phyloP scores from a whole-genome alignment of 495 filamentous ascomycete species.

The Hyaloscypha finlandica region DNA sequence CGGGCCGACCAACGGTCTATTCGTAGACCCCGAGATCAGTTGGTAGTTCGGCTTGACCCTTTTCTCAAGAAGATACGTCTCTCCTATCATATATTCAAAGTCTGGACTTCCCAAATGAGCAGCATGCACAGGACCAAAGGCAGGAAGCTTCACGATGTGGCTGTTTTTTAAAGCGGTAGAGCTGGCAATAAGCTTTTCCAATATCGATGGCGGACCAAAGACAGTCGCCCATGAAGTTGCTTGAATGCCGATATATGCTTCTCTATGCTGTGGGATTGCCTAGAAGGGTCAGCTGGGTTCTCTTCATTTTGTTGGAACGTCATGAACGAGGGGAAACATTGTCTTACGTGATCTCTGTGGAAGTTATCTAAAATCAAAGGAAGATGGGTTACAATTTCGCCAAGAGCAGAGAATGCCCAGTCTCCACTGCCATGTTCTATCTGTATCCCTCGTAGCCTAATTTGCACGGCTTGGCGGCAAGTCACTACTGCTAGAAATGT shows the following conservation, averaged over 20 bases:
- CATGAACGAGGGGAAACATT: not conserved
- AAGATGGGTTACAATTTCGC: not conserved
- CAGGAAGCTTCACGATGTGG: not conserved
- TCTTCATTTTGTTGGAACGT: no score
- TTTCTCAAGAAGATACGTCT: not conserved
- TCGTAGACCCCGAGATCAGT: not conserved
- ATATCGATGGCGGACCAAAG: slow-evolving; percentile 68
- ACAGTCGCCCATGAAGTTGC: slow-evolving; percentile 69
- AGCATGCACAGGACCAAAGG: not conserved
- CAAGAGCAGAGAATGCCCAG: not conserved
- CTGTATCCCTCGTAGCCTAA: no score
- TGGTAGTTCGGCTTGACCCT: not conserved
- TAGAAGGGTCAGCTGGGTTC: slow-evolving; percentile 22
- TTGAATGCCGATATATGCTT: slow-evolving; percentile 72
- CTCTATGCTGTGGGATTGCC: slow-evolving; percentile 49
- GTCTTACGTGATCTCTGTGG: not conserved
- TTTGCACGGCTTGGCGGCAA: no score
- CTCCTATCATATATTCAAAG: not conserved
- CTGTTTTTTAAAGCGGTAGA: slow-evolving; percentile 16
- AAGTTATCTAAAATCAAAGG: not conserved
- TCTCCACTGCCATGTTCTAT: not conserved
- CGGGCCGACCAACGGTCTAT: not conserved
- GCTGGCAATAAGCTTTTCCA: slow-evolving; percentile 49
- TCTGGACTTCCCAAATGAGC: not conserved
- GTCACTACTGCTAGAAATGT: no score